Evolutionary conservation across 306 rosid species (phyloP).

Genomic region (Myrica gale): DNA sequence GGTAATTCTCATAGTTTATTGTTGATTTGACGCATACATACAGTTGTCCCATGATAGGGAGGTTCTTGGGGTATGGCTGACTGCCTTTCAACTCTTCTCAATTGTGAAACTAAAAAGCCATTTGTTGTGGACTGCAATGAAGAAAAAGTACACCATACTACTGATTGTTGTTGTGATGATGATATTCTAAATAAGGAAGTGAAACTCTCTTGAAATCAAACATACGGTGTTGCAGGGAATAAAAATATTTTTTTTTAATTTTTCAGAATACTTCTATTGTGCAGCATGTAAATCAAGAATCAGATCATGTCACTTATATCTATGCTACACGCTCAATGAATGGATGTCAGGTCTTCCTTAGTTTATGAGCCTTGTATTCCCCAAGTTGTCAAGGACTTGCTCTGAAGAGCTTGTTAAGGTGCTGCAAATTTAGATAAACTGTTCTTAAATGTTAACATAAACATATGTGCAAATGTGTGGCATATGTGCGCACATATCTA

Average conservation of each 20-base stretch:
- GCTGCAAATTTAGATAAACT: too few species aligned
- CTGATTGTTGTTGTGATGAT: background rate
- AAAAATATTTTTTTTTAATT: too few species aligned
- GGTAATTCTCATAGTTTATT: background rate
- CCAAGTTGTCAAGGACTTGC: too few species aligned
- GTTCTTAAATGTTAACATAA: too few species aligned
- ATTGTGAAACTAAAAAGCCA: background rate
- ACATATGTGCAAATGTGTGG: too few species aligned
- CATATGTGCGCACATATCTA: too few species aligned
- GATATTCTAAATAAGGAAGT: background rate
- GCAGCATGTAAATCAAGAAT: background rate
- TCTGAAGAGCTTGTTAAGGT: too few species aligned
- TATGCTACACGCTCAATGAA: background rate
- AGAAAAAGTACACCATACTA: background rate
- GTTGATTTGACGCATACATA: too few species aligned
- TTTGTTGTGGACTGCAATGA: background rate
- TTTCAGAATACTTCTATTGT: background rate
- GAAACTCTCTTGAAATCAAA: background rate
- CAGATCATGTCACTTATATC: background rate
- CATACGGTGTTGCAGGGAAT: background rate
- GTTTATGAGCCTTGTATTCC: background rate
- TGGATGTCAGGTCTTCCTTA: background rate
- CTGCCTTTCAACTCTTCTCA: background rate
- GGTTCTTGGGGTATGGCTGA: too few species aligned
- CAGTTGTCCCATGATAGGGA: too few species aligned